A percentile compares a stretch with the other conserved stretches of the same genome.
phyloP scores from a whole-genome alignment of 345 rosid genomes.

The Excoecaria agallocha region DNA sequence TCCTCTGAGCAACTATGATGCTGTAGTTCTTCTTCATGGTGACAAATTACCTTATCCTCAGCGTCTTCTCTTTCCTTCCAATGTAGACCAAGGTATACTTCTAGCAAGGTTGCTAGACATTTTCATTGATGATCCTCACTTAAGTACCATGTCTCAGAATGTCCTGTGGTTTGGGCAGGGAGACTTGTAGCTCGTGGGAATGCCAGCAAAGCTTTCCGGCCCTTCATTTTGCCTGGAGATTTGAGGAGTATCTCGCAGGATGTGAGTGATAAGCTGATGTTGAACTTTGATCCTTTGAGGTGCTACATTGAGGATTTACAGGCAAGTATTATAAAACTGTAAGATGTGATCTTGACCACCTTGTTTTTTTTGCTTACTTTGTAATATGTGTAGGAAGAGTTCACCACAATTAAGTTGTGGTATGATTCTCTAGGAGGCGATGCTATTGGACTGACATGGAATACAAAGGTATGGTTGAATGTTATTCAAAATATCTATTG shows the following conservation, averaged over 20 bases:
- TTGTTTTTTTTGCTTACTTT: conserved; percentile 13
- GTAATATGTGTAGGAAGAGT: conserved; percentile 50
- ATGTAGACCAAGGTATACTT: conserved; percentile 57
- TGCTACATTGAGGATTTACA: conserved; percentile 60
- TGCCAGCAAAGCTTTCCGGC: conserved; percentile 57
- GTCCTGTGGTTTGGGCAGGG: conserved; percentile 43
- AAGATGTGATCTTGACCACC: neutral
- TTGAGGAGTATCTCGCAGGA: conserved; percentile 54
- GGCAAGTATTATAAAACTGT: conserved; percentile 43
- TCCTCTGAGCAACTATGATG: conserved; percentile 83
- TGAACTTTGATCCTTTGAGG: conserved; percentile 71
- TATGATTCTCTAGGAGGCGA: conserved; percentile 87
- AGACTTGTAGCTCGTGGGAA: conserved; percentile 63
- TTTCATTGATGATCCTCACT: neutral
- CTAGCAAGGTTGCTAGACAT: neutral
- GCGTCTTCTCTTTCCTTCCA: conserved; percentile 74
- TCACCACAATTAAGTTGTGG: conserved; percentile 65
- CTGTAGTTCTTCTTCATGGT: conserved; percentile 80
- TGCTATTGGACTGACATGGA: conserved; percentile 83
- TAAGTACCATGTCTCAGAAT: neutral
- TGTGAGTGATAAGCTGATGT: conserved; percentile 55
- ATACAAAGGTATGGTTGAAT: conserved; percentile 54
- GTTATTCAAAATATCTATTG: neutral
- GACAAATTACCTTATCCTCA: conserved; percentile 67
- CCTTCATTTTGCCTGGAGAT: conserved; percentile 55